These are phyloP conservation scores for Phaseolus coccineus DNA, from an alignment of 331 rosid species.

Conservation along the genomic window DNA sequence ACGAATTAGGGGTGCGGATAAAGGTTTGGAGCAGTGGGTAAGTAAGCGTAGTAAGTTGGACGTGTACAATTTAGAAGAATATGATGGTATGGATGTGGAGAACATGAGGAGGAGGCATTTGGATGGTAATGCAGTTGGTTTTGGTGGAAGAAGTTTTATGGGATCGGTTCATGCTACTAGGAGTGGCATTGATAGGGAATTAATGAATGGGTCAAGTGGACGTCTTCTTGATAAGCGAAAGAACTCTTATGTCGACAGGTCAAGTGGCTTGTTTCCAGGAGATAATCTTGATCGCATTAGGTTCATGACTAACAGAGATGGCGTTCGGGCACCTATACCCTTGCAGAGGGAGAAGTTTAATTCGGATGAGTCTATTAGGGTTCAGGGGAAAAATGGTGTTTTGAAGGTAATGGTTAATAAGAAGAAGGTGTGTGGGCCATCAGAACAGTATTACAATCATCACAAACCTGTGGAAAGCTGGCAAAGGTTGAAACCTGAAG, in stretches of 20 bases:
- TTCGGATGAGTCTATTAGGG: slow-evolving; percentile 79
- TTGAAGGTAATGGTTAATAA: slow-evolving; percentile 87
- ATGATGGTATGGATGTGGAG: slow-evolving; percentile 65
- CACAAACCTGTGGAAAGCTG: slow-evolving; percentile 58
- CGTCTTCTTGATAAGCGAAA: slow-evolving; percentile 63
- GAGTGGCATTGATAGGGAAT: slow-evolving; percentile 63
- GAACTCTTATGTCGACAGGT: slow-evolving; percentile 53
- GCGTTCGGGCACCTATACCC: slow-evolving; percentile 51
- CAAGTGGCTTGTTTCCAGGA: slow-evolving; percentile 51
- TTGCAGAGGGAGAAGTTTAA: slow-evolving; percentile 68
- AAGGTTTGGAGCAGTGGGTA: slow-evolving; percentile 61
- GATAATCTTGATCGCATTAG: slow-evolving; percentile 57
- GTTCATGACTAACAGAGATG: slow-evolving; percentile 59
- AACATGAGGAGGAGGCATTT: slow-evolving; percentile 59
- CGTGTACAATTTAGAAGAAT: slow-evolving; percentile 76
- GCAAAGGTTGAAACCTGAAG: slow-evolving; percentile 58
- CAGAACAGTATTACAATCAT: slow-evolving; percentile 54
- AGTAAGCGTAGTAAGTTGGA: slow-evolving; percentile 64
- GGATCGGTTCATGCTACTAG: slow-evolving; percentile 63
- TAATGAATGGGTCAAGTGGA: slow-evolving; percentile 67
- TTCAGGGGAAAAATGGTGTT: slow-evolving; percentile 98
- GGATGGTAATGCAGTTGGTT: slow-evolving; percentile 53
- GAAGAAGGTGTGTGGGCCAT: slow-evolving; percentile 59
- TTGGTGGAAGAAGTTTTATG: slow-evolving; percentile 63
- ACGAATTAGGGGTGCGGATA: slow-evolving; percentile 46